Conservation (phyloP, 306 rosid species). For the Cucumis melo region DNA sequence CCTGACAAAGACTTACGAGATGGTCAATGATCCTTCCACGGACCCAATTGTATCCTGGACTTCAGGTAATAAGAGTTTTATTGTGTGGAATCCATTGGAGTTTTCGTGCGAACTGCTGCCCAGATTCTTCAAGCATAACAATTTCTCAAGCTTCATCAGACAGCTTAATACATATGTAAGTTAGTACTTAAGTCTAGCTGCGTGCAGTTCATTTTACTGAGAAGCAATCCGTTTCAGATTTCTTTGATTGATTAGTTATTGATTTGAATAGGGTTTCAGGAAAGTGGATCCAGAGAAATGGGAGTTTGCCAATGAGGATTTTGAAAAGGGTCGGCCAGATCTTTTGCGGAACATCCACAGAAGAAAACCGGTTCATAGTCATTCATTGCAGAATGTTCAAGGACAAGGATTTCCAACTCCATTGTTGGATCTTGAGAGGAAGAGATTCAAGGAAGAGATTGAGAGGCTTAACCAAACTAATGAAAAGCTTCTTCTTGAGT, state of each 20-base stretch:
- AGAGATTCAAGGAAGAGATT: slow-evolving; percentile 37
- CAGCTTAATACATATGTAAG: slow-evolving; percentile 94
- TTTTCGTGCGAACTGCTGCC: slow-evolving; percentile 58
- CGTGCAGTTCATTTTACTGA: not conserved
- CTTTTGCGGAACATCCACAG: slow-evolving; percentile 69
- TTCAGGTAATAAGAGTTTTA: slow-evolving; percentile 40
- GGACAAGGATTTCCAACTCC: slow-evolving; percentile 28
- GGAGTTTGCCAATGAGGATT: slow-evolving; percentile 80
- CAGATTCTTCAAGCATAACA: slow-evolving; percentile 69
- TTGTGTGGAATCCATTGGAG: slow-evolving; percentile 64
- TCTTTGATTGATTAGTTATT: not conserved
- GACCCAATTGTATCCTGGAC: slow-evolving; percentile 71
- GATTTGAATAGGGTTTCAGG: slow-evolving; percentile 54
- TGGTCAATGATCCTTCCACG: slow-evolving; percentile 67
- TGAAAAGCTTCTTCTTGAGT: slow-evolving; percentile 35
- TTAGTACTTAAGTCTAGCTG: not conserved
- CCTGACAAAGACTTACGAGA: slow-evolving; percentile 61
- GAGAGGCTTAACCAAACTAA: slow-evolving; percentile 41
- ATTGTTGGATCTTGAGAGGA: slow-evolving; percentile 38
- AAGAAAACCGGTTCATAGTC: slow-evolving; percentile 75
- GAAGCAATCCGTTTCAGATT: not conserved
- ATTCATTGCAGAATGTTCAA: slow-evolving; percentile 49
- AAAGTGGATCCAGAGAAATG: slow-evolving; percentile 74
- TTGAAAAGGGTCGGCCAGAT: slow-evolving; percentile 56
- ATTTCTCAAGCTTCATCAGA: slow-evolving; percentile 88